A percentile compares a stretch with the other conserved stretches of the same genome.
Conservation (phyloP, 2,329 filamentous ascomycete genomes). For the Penicillium verrucosum region DNA sequence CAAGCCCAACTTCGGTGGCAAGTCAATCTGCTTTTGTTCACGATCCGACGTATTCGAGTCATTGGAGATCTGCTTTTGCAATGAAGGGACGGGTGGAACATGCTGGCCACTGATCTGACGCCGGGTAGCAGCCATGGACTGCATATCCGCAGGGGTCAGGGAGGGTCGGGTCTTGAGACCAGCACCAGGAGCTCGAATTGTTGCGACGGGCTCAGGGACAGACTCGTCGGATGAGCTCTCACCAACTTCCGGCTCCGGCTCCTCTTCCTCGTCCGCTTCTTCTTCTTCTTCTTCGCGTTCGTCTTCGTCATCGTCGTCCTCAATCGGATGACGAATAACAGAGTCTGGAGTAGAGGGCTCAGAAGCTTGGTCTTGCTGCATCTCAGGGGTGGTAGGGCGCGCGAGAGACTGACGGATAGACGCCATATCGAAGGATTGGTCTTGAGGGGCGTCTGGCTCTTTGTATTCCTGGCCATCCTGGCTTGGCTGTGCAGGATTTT, state of each 20-base stretch:
- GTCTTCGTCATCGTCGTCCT: constrained; percentile 40
- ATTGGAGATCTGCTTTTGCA: constrained; percentile 24
- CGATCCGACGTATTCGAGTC: constrained; percentile 18
- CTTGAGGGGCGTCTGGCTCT: constrained; percentile 10
- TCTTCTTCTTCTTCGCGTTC: constrained; percentile 5
- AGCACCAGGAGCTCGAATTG: constrained; percentile 82
- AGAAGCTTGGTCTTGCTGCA: constrained; percentile 56
- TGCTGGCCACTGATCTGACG: constrained; percentile 78
- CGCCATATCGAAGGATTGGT: constrained; percentile 34
- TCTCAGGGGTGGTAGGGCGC: constrained; percentile 48
- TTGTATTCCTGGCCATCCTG: constrained; percentile 40
- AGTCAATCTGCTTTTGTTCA: constrained; percentile 12
- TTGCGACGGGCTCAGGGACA: constrained; percentile 79
- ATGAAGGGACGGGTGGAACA: constrained; percentile 33
- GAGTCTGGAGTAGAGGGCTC: constrained; percentile 79
- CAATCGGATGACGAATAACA: constrained; percentile 75
- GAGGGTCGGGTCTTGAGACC: constrained; percentile 87
- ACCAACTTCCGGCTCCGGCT: constrained; percentile 34
- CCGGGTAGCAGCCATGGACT: constrained; percentile 80
- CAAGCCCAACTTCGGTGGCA: constrained; percentile 15
- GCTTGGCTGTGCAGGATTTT: constrained; percentile 15
- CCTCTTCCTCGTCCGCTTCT: constrained; percentile 20
- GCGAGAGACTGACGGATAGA: constrained; percentile 39
- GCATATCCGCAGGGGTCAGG: constrained; percentile 77
- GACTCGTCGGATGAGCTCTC: constrained; percentile 48